Conservation (phyloP, 495 filamentous ascomycete species). For the Penicillium argentinense region DNA sequence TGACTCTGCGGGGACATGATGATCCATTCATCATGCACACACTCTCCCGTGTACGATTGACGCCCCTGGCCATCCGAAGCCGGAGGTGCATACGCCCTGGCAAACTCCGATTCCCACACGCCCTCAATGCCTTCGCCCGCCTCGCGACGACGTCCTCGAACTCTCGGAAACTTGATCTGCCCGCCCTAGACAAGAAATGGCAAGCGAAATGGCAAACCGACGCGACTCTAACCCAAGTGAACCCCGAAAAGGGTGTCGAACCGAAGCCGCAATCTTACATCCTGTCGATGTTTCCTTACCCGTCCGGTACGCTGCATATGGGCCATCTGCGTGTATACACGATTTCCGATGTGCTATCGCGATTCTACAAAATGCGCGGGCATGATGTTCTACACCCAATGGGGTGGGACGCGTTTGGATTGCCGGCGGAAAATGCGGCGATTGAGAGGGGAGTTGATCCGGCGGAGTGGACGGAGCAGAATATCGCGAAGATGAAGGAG, state of each 20-base stretch:
- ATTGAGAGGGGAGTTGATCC: constrained; percentile 82
- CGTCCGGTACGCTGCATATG: constrained; percentile 85
- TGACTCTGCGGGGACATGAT: constrained; percentile 5
- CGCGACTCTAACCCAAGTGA: constrained; percentile 4
- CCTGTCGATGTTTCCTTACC: constrained; percentile 91
- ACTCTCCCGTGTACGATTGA: constrained; percentile 32
- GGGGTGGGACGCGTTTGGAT: constrained; percentile 91
- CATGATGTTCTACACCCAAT: constrained; percentile 80
- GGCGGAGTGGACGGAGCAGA: constrained; percentile 72
- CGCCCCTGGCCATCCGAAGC: constrained; percentile 19
- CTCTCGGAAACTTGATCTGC: constrained; percentile 55
- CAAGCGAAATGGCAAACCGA: constrained; percentile 53
- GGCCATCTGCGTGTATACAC: constrained; percentile 89
- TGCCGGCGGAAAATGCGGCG: constrained; percentile 92
- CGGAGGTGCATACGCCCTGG: constrained; percentile 20
- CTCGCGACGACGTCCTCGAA: constrained; percentile 24
- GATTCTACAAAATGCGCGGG: constrained; percentile 75
- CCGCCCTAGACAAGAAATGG: constrained; percentile 75
- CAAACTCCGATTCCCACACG: constrained; percentile 12
- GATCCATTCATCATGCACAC: constrained; percentile 27
- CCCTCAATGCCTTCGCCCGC: constrained; percentile 15
- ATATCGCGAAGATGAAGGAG: constrained; percentile 81
- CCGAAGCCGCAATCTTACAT: constrained; percentile 65
- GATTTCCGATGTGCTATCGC: constrained; percentile 80
- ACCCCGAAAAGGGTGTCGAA: constrained; percentile 10